These are phyloP conservation scores for Nakaseomyces kungkrabaensis DNA, from an alignment of 1,139 yeast species.

Conservation along the genomic window DNA sequence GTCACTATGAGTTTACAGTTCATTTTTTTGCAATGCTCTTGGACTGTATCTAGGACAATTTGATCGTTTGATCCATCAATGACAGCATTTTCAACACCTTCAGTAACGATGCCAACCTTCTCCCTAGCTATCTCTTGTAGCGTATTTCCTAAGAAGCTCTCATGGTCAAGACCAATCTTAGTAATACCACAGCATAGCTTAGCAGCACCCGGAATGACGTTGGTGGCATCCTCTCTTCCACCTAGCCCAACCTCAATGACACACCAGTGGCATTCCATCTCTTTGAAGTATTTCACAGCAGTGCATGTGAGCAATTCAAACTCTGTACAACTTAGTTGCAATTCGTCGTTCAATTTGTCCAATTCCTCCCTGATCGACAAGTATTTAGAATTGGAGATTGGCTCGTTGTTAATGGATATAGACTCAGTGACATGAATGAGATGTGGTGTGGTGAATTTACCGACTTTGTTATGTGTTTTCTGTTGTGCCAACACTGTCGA, in stretches of 20 bases:
- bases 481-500: constrained; percentile 46
- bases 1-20: constrained; percentile 22
- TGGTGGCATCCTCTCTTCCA: constrained; percentile 81
- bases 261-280: constrained; percentile 55
- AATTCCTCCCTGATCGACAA: constrained; percentile 33
- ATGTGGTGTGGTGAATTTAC: constrained; percentile 86
- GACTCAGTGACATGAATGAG: constrained; percentile 64
- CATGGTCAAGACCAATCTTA: constrained; percentile 81
- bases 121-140: constrained; percentile 56
- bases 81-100: constrained; percentile 45
- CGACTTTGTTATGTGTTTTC: constrained; percentile 38
- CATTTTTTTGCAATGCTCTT: constrained; percentile 25
- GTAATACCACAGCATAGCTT: constrained; percentile 67
- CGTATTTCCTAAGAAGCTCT: constrained; percentile 57
- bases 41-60: constrained; percentile 38
- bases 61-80: constrained; percentile 59
- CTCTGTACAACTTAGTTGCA: constrained; percentile 61
- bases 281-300: constrained; percentile 65
- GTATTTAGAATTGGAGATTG: constrained; percentile 44
- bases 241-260: constrained; percentile 88
- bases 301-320: constrained; percentile 78
- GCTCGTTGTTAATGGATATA: constrained; percentile 51
- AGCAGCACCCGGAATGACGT: constrained; percentile 37
- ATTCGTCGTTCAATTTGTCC: constrained; percentile 29
- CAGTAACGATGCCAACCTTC: constrained; percentile 77